Base-by-base conservation (phyloP, 2,329 filamentous ascomycete genomes). In the Fusarium haematococcum region DNA sequence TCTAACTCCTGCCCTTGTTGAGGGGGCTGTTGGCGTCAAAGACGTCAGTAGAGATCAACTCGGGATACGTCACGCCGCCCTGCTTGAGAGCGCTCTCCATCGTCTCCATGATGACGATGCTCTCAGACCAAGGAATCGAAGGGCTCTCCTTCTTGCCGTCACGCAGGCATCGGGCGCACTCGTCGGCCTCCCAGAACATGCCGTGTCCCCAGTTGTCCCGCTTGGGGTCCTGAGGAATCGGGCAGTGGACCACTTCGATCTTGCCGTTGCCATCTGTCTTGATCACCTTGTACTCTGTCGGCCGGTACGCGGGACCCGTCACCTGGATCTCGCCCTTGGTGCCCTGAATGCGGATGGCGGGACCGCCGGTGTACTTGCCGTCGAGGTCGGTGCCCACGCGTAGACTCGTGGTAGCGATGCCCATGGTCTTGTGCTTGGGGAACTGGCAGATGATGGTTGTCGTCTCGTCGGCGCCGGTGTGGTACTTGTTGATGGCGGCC, bases 111-210 rank as follows among this genome's bases (percentile, higher is more conserved):
- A 98, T 94, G 58, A 91, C 88, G 64, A 97, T 86, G 79, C 93
- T 96, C 88, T 98, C 95, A 54, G 90, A 88, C 86, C 90, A 90
- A 23, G 92, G 90, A 83, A 97, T 84, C 14, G 88, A 88, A 57
- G 89, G 87, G 80, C 94, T 95, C 86, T 97, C 92, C 78, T 92
- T 89, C 83, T 91, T 91, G 25, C 94, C 94, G 80, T 97, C 94
- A 50, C 92, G 87, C 67, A 97, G 80, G 75, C 93, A 94, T 54
- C 91, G 87, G 32, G 92, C 94, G 74, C 90, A 92, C 85, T 95
- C 94, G 81, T 95, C 94, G 1, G 94, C 94, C 82, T 95, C 93
- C 92, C 92, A 96, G 84, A 94, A 97, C 94, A 97, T 97, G 59
- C 94, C 95, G 74, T 94, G 92, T 13, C 94, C 94, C 84, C 85